These are phyloP conservation scores for Taphrina deformans DNA, from an alignment of 1,139 yeast species.

Conservation along the genomic window DNA sequence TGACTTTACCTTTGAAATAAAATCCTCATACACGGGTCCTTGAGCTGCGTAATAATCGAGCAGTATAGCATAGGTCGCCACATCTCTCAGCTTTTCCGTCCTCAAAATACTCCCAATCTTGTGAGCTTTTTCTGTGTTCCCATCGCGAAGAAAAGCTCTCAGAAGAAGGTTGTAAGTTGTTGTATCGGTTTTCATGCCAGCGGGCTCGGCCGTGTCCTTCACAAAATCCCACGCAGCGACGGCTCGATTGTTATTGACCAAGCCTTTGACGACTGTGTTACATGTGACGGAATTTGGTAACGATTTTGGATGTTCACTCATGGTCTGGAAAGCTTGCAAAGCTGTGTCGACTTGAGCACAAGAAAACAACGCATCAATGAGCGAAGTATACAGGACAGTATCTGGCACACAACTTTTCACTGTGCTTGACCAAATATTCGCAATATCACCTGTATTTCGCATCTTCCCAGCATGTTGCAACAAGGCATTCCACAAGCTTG, in stretches of 20 bases:
- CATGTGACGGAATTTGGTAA: conserved; percentile 6
- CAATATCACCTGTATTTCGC: background rate
- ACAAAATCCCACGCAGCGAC: background rate
- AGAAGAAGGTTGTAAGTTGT: conserved; percentile 2
- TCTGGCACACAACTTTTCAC: background rate
- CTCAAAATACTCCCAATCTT: background rate
- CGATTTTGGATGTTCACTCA: background rate
- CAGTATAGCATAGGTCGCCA: conserved; percentile 6
- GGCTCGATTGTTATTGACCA: background rate
- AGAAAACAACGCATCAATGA: background rate
- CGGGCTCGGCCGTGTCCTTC: background rate
- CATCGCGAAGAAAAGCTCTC: background rate
- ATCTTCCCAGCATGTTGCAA: background rate
- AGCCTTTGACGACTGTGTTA: background rate
- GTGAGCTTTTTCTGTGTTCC: background rate
- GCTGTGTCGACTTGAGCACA: background rate
- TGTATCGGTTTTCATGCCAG: conserved; percentile 7
- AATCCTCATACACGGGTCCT: background rate
- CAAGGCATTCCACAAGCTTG: background rate
- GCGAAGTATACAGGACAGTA: background rate
- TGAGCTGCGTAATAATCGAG: background rate
- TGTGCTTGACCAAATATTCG: background rate
- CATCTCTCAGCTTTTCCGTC: background rate
- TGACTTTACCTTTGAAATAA: background rate
- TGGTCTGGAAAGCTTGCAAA: background rate